Conservation (phyloP, 1,284 basidiomycete species). For the Rugosomyces carneus region DNA sequence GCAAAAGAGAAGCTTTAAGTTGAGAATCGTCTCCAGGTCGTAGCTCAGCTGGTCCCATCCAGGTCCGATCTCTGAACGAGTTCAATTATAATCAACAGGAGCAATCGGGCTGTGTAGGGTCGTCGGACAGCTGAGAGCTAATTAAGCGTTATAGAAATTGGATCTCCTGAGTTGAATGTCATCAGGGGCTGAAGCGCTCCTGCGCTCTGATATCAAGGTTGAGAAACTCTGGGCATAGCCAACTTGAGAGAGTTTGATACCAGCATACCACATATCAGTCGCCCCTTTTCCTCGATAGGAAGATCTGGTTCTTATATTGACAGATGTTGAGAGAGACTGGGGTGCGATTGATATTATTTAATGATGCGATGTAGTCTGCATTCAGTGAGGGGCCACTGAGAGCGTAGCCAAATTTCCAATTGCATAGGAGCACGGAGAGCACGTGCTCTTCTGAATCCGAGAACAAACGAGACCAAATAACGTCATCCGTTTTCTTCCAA, state of each 20-base stretch:
- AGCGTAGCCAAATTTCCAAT: too few relatives aligned
- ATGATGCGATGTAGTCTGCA: too few relatives aligned
- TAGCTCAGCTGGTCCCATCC: background rate
- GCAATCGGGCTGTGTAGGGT: background rate
- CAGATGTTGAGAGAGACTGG: too few relatives aligned
- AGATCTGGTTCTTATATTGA: too few relatives aligned
- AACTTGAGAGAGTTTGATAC: too few relatives aligned
- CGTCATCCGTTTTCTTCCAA: background rate
- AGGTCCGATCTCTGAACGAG: background rate
- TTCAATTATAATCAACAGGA: too few relatives aligned
- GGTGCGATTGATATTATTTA: too few relatives aligned
- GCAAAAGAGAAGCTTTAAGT: background rate
- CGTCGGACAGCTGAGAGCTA: background rate
- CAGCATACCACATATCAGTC: too few relatives aligned
- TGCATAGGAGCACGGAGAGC: too few relatives aligned
- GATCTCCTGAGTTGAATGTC: background rate
- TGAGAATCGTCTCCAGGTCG: background rate
- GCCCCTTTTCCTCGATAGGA: too few relatives aligned
- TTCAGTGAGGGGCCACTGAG: too few relatives aligned
- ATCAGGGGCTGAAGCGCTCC: background rate
- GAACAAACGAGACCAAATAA: conserved; percentile 14
- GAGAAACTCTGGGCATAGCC: too few relatives aligned
- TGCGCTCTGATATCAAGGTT: background rate
- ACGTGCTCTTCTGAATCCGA: background rate
- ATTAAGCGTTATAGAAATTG: background rate